These are phyloP conservation scores for Cubamyces lactineus DNA, from an alignment of 768 basidiomycete species.

Conservation along the genomic window DNA sequence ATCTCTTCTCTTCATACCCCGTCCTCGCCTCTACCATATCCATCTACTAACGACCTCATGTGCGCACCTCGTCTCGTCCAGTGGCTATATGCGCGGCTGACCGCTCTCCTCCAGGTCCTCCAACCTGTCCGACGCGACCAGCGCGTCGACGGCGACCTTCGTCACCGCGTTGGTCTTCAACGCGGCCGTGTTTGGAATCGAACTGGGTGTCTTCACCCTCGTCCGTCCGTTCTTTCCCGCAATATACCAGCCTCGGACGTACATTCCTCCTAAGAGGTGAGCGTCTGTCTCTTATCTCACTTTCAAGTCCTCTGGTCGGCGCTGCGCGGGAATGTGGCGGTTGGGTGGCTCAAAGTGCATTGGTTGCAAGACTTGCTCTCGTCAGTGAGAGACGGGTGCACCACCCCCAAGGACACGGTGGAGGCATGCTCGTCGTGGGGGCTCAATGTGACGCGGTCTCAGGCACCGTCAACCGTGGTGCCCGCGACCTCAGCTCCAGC, in stretches of 20 bases:
- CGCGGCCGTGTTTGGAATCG: slow-evolving; percentile 65
- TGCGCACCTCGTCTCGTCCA: not conserved
- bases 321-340: too few relatives aligned
- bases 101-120: slow-evolving; percentile 1
- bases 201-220: slow-evolving; percentile 80
- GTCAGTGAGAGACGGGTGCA: not conserved
- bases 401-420: not conserved
- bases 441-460: not conserved
- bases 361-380: too few relatives aligned
- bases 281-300: slow-evolving; percentile 21
- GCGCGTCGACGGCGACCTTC: slow-evolving; percentile 79
- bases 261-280: slow-evolving; percentile 55
- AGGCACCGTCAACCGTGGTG: not conserved
- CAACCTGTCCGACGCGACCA: slow-evolving; percentile 40
- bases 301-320: not conserved
- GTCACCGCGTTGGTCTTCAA: slow-evolving; percentile 87
- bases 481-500: not conserved
- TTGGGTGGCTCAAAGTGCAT: too few relatives aligned
- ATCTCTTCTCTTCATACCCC: slow-evolving; percentile 7
- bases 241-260: slow-evolving; percentile 86
- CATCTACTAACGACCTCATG: slow-evolving; percentile 15
- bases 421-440: not conserved
- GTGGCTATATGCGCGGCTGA: not conserved
- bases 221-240: slow-evolving; percentile 83
- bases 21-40: not conserved